phyloP scores from a whole-genome alignment of 2,329 filamentous ascomycete genomes.

The Rhinocladiella mackenziei region DNA sequence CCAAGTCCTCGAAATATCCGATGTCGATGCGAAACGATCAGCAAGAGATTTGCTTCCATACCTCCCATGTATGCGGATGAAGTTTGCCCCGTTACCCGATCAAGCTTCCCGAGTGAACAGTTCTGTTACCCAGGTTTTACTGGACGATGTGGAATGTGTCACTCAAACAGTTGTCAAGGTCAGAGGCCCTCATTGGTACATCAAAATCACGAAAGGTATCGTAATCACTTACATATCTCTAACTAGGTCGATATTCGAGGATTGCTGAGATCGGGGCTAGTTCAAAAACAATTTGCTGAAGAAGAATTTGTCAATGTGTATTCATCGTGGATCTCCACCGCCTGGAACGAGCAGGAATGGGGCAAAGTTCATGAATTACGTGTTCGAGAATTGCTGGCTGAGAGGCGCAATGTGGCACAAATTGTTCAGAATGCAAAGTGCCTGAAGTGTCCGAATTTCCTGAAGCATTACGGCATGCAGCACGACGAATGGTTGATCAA shows the following conservation, averaged over 20 bases:
- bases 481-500: constrained; percentile 96
- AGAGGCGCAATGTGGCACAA: constrained; percentile 61
- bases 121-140: constrained; percentile 64
- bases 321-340: constrained; percentile 65
- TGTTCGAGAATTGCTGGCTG: constrained; percentile 72
- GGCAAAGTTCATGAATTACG: constrained; percentile 73
- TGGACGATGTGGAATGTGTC: constrained; percentile 79
- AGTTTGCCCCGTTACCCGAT: constrained; percentile 65
- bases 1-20: constrained; percentile 73
- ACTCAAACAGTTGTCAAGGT: constrained; percentile 63
- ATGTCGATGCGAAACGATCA: constrained; percentile 64
- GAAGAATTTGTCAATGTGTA: constrained; percentile 66
- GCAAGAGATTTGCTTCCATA: constrained; percentile 86
- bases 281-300: constrained; percentile 58
- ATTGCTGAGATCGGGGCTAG: constrained; percentile 40
- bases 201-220: constrained; percentile 52
- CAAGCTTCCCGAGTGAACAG: constrained; percentile 63
- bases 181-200: constrained; percentile 44
- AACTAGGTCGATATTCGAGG: constrained; percentile 37
- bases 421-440: constrained; percentile 63
- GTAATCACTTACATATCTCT: constrained; percentile 22
- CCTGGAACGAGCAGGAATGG: constrained; percentile 84
- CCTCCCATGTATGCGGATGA: constrained; percentile 63
- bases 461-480: constrained; percentile 93
- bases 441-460: constrained; percentile 68